A percentile compares a stretch with the other conserved stretches of the same genome.
These are phyloP conservation scores for Breynia disticha DNA, from an alignment of 441 rosid genomes.

Conservation along the genomic window DNA sequence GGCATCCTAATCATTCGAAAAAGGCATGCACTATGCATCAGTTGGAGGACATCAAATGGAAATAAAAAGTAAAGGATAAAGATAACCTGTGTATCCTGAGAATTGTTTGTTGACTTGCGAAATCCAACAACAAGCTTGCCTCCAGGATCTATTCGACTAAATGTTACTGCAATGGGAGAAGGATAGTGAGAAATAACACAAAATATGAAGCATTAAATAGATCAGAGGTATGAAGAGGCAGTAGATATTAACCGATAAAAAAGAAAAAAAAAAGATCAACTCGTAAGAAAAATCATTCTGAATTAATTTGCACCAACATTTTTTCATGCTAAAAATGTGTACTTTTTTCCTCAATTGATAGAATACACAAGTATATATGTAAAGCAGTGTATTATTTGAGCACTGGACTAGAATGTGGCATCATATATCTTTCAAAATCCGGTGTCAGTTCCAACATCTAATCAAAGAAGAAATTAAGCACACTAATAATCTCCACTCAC, in stretches of 20 bases:
- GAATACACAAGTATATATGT: too few species aligned
- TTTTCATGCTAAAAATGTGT: too few species aligned
- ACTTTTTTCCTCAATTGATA: too few species aligned
- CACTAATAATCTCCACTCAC: neutral
- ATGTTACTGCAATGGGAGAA: conserved; percentile 46
- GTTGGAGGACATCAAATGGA: conserved; percentile 6
- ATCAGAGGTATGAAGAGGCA: neutral
- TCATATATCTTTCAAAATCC: too few species aligned
- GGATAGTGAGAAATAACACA: conserved; percentile 16
- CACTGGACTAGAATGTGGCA: too few species aligned
- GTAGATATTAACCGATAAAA: neutral
- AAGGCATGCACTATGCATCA: neutral
- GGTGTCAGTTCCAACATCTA: too few species aligned
- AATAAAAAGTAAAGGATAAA: conserved; percentile 7
- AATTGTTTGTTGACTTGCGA: conserved; percentile 54
- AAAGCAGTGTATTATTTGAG: too few species aligned
- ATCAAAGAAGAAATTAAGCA: too few species aligned
- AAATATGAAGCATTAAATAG: neutral
- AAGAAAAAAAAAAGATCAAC: too few species aligned
- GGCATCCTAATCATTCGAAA: conserved; percentile 37
- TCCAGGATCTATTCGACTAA: conserved; percentile 80
- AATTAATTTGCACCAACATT: too few species aligned
- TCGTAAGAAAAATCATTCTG: too few species aligned
- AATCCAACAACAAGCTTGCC: conserved; percentile 79
- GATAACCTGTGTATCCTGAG: conserved; percentile 46